phyloP scores from a whole-genome alignment of 768 basidiomycete genomes.

The Kwoniella botswanensis region DNA sequence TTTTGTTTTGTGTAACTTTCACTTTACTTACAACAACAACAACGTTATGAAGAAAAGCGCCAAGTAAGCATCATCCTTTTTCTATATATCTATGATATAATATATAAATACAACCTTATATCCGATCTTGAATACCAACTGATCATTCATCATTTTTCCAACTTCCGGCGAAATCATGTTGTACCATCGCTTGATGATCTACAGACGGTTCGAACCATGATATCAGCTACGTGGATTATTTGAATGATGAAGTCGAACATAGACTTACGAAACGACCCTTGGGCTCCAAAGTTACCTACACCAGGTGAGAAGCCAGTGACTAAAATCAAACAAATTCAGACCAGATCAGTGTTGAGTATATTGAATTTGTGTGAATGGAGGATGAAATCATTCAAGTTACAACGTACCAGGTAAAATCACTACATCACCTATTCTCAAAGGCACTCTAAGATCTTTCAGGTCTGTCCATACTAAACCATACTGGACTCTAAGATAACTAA shows the following conservation, averaged over 20 bases:
- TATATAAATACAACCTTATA: too few relatives aligned
- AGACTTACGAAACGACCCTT: slow-evolving; percentile 38
- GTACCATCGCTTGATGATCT: slow-evolving; percentile 56
- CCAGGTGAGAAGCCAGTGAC: slow-evolving; percentile 58
- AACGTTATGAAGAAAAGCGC: too few relatives aligned
- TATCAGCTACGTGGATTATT: too few relatives aligned
- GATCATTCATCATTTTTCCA: slow-evolving; percentile 20
- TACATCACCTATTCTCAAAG: slow-evolving; percentile 58
- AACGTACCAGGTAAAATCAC: slow-evolving; percentile 56
- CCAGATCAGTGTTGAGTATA: neutral
- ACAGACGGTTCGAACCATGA: neutral
- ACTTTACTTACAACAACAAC: too few relatives aligned
- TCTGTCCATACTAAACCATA: slow-evolving; percentile 59
- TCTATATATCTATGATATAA: too few relatives aligned
- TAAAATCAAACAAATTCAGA: neutral
- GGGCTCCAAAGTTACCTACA: slow-evolving; percentile 53
- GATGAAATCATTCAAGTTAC: neutral
- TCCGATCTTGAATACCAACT: too few relatives aligned
- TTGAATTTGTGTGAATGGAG: neutral
- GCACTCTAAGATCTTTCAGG: slow-evolving; percentile 50
- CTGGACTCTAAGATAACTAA: slow-evolving; percentile 53
- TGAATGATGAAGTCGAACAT: neutral
- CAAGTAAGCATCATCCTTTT: too few relatives aligned
- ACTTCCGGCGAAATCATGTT: slow-evolving; percentile 47
- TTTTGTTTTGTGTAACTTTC: too few relatives aligned